Evolutionary conservation across 169 alveolate genomes (phyloP), one percentile per base, ranked within the genome.

Genomic region (Eimeria acervulina): DNA sequence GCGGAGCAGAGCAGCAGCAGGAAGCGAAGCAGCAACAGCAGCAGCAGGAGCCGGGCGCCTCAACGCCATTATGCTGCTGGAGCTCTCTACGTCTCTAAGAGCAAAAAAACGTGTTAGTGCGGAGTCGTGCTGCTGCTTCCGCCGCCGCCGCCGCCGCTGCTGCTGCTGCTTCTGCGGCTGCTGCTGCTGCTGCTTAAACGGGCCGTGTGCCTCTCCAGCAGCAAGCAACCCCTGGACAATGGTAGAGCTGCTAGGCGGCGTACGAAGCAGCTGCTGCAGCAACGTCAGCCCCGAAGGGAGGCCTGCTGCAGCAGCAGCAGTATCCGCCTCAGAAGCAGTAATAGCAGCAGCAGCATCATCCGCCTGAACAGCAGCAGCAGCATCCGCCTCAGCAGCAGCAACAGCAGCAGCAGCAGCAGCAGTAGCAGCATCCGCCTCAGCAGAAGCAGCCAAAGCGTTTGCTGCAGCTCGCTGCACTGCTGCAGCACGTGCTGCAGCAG

Each of bases 401-500:
- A 17, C 83, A 28, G 40, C 83, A 28, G 40, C 83, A 36, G 51
- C 83, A 12, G 83, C 44, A n/a, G 83, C 83, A 70, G 83, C 42
- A 42, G 59, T 2, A 78, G n/a, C 51, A 0, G 8, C 40, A 70
- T 12, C 83, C 23, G 5, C 61, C 0, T 17, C 89, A 40, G 66
- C 23, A 78, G 17, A 17, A 21, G 28, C 74, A 8, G 42, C 90
- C 26, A 38, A 31, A n/a, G 63, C 33, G 33, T 6, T 3, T 1
- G 36, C 88, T 26, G 47, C 90, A 6, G 28, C 72, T 4, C 1
- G 42, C 8, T 33, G 1, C 17, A 72, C 28, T 10, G 90, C 42
- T 21, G 90, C 72, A 7, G 90, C 70, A 13, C n/a, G n/a, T 81
- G 90, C 90, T 42, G 70, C 70, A 47, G 52, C 90, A 0, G 90